Base-by-base conservation (phyloP, 805 yeast genomes). In the Myxozyma nipponensis region DNA sequence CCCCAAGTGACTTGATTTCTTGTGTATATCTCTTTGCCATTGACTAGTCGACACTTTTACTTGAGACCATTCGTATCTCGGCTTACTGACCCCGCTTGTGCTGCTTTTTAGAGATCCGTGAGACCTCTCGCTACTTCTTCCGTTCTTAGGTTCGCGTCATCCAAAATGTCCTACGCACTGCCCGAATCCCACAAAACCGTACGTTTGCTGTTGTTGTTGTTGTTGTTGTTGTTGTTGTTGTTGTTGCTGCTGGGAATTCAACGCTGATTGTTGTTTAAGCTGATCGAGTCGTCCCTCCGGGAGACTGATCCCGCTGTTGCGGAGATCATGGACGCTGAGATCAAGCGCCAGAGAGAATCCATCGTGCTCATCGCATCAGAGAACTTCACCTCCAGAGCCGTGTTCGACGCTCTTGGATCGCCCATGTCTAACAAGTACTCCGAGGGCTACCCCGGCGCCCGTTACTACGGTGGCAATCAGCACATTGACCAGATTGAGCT, bases 391-490 rank as follows among this genome's bases (percentile, higher is more conserved):
- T 86, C 97, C 48, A 85, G 85, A 62, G 86, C 98, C 38, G 98
- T 93, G 42, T 86, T 91, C 75, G 98, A 93, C 66, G 87, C 95
- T 30, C 82, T 91, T 65, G 98, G 98, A 61, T 84, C 98, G 45
- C 96, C 95, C 69, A 88, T 93, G 96, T 86, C 86, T 70, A 93
- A 93, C 82, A 93, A 93, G 77, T 93, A 93, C 76, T 89, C 97
- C 36, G 98, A 93, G 75, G 98, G 98, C 57, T 91, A 93, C 75
- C 98, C 98, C 54, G 98, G 98, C 61, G 97, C 95, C 58, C 83
- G 98, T 72, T 93, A 93, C 77, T 93, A 93, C 70, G 98, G 98
- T 71, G 98, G 98, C 69, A 93, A 93, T 72, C 95, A 93, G 77
- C 84, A 84, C 73, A 93, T 93, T 60, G 98, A 93, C 75, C 82